These are phyloP conservation scores for Acer yangbiense DNA, from an alignment of 345 rosid species.

Conservation along the genomic window DNA sequence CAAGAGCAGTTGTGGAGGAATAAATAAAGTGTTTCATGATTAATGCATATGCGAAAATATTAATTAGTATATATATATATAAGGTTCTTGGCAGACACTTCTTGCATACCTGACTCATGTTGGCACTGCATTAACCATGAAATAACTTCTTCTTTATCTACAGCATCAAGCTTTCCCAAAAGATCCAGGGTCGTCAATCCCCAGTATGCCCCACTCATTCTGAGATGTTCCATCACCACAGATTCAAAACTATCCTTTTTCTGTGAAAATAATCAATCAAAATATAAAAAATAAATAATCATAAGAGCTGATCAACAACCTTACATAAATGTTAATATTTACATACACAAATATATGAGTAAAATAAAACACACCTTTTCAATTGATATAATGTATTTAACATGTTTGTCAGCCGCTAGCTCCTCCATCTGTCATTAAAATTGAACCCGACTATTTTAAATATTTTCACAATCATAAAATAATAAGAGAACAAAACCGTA, in stretches of 20 bases:
- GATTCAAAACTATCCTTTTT: constrained; percentile 81
- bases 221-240: constrained; percentile 89
- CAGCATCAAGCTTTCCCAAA: constrained; percentile 66
- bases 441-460: constrained; percentile 12
- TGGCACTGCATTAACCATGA: constrained; percentile 84
- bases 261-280: constrained; percentile 33
- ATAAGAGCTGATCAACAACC: not conserved
- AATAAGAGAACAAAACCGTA: not conserved
- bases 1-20: not conserved
- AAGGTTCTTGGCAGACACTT: not conserved
- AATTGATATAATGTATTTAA: constrained; percentile 58
- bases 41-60: not conserved
- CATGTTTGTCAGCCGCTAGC: constrained; percentile 69
- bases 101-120: constrained; percentile 67
- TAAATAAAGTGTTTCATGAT: not conserved
- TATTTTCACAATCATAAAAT: constrained; percentile 3
- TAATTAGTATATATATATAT: not conserved
- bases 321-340: not conserved
- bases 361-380: constrained; percentile 52
- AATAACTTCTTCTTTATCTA: constrained; percentile 60
- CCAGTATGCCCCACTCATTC: constrained; percentile 93
- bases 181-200: constrained; percentile 79
- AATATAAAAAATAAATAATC: not conserved
- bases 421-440: constrained; percentile 54
- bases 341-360: not conserved